Percentiles rank a stretch among this genome's conserved stretches.
These are phyloP conservation scores for Cladophialophora exuberans DNA, from an alignment of 2,329 filamentous ascomycete species.

Conservation along the genomic window DNA sequence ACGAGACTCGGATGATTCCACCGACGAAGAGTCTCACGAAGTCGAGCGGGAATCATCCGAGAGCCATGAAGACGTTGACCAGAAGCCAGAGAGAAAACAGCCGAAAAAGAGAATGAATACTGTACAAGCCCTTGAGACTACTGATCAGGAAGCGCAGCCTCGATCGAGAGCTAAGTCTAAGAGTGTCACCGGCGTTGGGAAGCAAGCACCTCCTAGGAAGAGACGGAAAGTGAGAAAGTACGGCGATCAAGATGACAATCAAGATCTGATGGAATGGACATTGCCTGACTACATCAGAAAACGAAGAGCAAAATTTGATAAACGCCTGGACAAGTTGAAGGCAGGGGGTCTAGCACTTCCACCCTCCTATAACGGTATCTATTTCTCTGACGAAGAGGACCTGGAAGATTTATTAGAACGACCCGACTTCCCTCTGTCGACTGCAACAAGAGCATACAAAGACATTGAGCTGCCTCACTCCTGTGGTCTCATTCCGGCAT, in stretches of 20 bases:
- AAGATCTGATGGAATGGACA: slow-evolving; percentile 59
- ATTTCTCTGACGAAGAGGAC: slow-evolving; percentile 72
- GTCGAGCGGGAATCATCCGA: slow-evolving; percentile 23
- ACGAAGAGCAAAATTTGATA: slow-evolving; percentile 71
- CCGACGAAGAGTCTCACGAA: slow-evolving; percentile 16
- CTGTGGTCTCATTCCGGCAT: slow-evolving; percentile 78
- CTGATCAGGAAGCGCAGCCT: slow-evolving; percentile 46
- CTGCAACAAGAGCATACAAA: slow-evolving; percentile 70
- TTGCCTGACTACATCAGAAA: slow-evolving; percentile 74
- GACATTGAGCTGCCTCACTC: slow-evolving; percentile 77
- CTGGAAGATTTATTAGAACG: slow-evolving; percentile 67
- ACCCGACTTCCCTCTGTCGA: slow-evolving; percentile 66
- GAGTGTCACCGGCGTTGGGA: slow-evolving; percentile 35
- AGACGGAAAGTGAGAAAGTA: slow-evolving; percentile 44
- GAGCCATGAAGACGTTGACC: slow-evolving; percentile 1
- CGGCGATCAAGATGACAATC: slow-evolving; percentile 54
- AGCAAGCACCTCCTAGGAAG: slow-evolving; percentile 33
- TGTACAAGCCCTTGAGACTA: slow-evolving; percentile 57
- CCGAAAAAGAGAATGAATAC: slow-evolving; percentile 63
- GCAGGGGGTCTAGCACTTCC: slow-evolving; percentile 74
- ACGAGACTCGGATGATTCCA: slow-evolving; percentile 14
- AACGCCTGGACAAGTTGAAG: slow-evolving; percentile 60
- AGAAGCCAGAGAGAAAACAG: slow-evolving; percentile 5
- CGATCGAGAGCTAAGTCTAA: slow-evolving; percentile 42
- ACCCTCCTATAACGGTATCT: slow-evolving; percentile 73